Conservation (phyloP, 345 rosid genomes). For the Hirschfeldia incana region DNA sequence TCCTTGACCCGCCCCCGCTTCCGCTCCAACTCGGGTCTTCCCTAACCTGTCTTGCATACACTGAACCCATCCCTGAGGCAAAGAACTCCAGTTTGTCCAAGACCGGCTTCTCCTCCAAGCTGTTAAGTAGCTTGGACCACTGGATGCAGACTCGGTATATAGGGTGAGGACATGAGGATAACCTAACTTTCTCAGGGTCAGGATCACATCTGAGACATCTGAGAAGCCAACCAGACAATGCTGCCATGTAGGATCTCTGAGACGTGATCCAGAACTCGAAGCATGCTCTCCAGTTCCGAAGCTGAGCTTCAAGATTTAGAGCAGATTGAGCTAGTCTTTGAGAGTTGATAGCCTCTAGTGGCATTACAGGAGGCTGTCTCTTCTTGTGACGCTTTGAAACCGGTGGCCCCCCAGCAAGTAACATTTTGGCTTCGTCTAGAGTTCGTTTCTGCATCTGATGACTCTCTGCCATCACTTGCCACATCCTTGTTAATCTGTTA, state of each 20-base stretch:
- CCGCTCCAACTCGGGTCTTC: conserved; percentile 56
- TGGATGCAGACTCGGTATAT: conserved; percentile 71
- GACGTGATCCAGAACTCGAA: conserved; percentile 84
- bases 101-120: conserved; percentile 59
- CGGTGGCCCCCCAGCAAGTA: conserved; percentile 81
- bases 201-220: conserved; percentile 66
- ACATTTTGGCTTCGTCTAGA: conserved; percentile 80
- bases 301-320: conserved; percentile 71
- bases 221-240: conserved; percentile 86
- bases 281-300: conserved; percentile 84
- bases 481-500: conserved; percentile 82
- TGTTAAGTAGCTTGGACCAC: conserved; percentile 79
- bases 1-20: conserved; percentile 45
- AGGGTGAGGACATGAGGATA: conserved; percentile 67
- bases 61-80: conserved; percentile 89
- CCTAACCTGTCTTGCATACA: conserved; percentile 64
- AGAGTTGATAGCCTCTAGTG: conserved; percentile 60
- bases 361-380: conserved; percentile 47
- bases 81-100: conserved; percentile 83
- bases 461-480: conserved; percentile 94
- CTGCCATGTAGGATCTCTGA: conserved; percentile 78
- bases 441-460: conserved; percentile 81
- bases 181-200: conserved; percentile 62
- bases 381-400: conserved; percentile 65
- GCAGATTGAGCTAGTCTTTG: conserved; percentile 72